Evolutionary conservation across 169 alveolate species (phyloP).

Genomic region (Plasmodium billcollinsi): DNA sequence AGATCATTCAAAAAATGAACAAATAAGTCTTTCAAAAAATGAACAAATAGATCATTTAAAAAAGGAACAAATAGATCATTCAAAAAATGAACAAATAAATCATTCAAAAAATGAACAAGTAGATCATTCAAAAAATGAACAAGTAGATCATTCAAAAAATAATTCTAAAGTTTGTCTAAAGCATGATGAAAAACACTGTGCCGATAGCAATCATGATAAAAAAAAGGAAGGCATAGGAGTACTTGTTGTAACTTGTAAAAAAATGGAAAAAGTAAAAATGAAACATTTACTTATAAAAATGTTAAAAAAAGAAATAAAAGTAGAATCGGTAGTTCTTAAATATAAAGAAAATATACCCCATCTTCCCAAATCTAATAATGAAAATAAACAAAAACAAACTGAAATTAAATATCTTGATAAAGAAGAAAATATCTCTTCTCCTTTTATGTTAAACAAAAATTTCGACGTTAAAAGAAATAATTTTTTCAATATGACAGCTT

Average conservation of each 20-base stretch:
- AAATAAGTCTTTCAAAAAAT: not conserved
- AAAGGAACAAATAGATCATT: not conserved
- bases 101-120: no score
- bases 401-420: constrained; percentile 20
- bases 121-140: not conserved
- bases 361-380: not conserved
- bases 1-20: not conserved
- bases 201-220: not conserved
- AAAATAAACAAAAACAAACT: constrained; percentile 13
- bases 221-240: constrained; percentile 70
- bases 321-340: constrained; percentile 28
- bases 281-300: constrained; percentile 50
- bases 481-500: constrained; percentile 64
- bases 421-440: not conserved
- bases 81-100: no score
- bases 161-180: not conserved
- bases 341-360: constrained; percentile 17
- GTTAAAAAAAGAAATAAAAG: constrained; percentile 62
- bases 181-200: no score
- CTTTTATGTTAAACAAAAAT: constrained; percentile 6
- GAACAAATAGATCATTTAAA: not conserved
- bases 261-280: constrained; percentile 47
- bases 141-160: not conserved
- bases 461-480: constrained; percentile 49
- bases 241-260: constrained; percentile 56